Evolutionary conservation across 1,284 basidiomycete genomes (phyloP).

Genomic region (Wallemia hederae): DNA sequence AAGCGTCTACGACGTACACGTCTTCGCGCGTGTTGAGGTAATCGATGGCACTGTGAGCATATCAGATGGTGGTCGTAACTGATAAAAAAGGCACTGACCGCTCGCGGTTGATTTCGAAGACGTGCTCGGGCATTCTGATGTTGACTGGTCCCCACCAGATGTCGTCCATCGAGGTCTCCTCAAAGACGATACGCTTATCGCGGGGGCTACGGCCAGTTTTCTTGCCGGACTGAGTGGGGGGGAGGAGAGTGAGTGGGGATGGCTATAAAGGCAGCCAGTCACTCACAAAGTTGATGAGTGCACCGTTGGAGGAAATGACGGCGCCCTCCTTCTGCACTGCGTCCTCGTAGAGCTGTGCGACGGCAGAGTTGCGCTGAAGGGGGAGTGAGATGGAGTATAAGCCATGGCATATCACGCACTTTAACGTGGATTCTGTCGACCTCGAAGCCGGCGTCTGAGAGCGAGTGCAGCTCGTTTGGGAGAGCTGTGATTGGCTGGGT

Average conservation of each 20-base stretch:
- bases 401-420: conserved; percentile 3
- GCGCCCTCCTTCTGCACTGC: conserved; percentile 94
- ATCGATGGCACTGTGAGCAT: conserved; percentile 42
- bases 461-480: conserved; percentile 78
- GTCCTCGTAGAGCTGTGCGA: conserved; percentile 90
- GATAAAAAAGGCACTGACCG: conserved; percentile 18
- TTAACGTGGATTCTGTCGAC: conserved; percentile 26
- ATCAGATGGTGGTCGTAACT: not conserved
- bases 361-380: conserved; percentile 79
- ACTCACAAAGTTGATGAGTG: conserved; percentile 70
- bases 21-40: conserved; percentile 96
- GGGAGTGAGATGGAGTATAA: not conserved
- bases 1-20: conserved; percentile 97
- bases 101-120: conserved; percentile 98
- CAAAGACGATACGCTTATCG: conserved; percentile 98
- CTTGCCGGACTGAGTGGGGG: conserved; percentile 38
- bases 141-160: conserved; percentile 99
- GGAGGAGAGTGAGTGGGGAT: not conserved
- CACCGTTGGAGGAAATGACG: conserved; percentile 81
- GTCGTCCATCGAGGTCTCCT: conserved; percentile 87
- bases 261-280: not conserved
- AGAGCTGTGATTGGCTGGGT: conserved; percentile 28
- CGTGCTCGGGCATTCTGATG: conserved; percentile 92
- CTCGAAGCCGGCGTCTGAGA: conserved; percentile 97
- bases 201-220: conserved; percentile 96